Evolutionary conservation across 805 yeast species (phyloP).

Genomic region (Hanseniaspora vineae): DNA sequence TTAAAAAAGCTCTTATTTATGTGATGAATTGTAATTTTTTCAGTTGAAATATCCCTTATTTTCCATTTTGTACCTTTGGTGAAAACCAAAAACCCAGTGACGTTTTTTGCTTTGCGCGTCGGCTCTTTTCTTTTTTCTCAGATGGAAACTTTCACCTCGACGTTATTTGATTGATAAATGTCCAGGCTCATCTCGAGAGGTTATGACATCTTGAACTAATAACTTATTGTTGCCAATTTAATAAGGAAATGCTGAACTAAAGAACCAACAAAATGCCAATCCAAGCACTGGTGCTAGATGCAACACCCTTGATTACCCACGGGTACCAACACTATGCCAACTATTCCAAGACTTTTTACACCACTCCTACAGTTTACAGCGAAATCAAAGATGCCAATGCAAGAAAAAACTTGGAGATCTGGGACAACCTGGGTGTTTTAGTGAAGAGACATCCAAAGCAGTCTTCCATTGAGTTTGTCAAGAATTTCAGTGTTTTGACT

Average conservation of each 20-base stretch:
- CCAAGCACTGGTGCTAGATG: slow-evolving; percentile 65
- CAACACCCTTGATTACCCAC: slow-evolving; percentile 87
- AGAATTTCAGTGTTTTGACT: slow-evolving; percentile 68
- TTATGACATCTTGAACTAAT: too few relatives aligned
- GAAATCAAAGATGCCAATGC: slow-evolving; percentile 84
- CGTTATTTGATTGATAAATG: too few relatives aligned
- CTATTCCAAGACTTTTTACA: slow-evolving; percentile 59
- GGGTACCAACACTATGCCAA: slow-evolving; percentile 60
- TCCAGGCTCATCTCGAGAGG: too few relatives aligned
- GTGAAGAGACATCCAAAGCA: slow-evolving; percentile 66
- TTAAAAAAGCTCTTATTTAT: too few relatives aligned
- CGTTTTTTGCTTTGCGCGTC: too few relatives aligned
- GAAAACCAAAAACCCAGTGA: too few relatives aligned
- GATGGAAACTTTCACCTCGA: too few relatives aligned
- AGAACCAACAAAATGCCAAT: neutral
- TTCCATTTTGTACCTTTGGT: too few relatives aligned
- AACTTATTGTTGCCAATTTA: too few relatives aligned
- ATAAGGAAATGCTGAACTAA: neutral
- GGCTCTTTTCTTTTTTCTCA: too few relatives aligned
- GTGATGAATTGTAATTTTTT: too few relatives aligned
- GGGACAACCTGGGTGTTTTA: slow-evolving; percentile 53
- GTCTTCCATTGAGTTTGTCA: slow-evolving; percentile 49
- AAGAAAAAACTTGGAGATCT: slow-evolving; percentile 60
- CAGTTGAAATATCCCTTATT: too few relatives aligned
- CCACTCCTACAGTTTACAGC: slow-evolving; percentile 82